These are phyloP conservation scores for Kluyveromyces wickerhamii DNA, from an alignment of 805 yeast genomes.

Conservation along the genomic window DNA sequence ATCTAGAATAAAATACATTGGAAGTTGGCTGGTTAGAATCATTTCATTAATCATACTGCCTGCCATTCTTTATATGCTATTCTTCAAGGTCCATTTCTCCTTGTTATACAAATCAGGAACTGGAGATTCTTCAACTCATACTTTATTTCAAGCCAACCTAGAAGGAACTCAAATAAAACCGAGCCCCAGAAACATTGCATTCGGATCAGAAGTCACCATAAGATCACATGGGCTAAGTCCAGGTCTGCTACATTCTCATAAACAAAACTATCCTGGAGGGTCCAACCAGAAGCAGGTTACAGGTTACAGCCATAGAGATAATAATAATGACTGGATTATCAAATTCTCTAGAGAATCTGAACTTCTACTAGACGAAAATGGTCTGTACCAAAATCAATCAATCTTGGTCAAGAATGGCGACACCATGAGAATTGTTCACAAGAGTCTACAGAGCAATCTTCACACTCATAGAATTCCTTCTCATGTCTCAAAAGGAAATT, in stretches of 20 bases:
- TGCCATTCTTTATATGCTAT: conserved; percentile 51
- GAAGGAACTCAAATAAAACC: conserved; percentile 58
- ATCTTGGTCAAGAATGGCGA: conserved; percentile 47
- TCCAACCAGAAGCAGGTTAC: conserved; percentile 74
- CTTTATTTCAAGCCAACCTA: conserved; percentile 83
- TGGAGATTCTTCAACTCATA: conserved; percentile 86
- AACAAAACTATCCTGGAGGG: conserved; percentile 66
- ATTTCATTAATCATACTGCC: conserved; percentile 66
- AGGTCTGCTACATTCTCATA: conserved; percentile 68
- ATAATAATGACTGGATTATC: conserved; percentile 61
- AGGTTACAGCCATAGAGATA: conserved; percentile 68
- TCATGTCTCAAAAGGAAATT: conserved; percentile 47
- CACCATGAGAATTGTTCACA: conserved; percentile 54
- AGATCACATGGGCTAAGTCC: conserved; percentile 69
- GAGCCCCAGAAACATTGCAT: conserved; percentile 58
- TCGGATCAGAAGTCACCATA: conserved; percentile 40
- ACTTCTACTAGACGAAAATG: conserved; percentile 27
- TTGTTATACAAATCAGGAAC: conserved; percentile 76
- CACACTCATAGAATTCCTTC: conserved; percentile 65
- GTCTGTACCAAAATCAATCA: conserved; percentile 9
- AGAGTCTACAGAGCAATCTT: conserved; percentile 53
- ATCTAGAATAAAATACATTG: conserved; percentile 32
- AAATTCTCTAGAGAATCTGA: conserved; percentile 40
- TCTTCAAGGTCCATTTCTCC: conserved; percentile 76
- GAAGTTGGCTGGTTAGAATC: conserved; percentile 70